Conservation (phyloP, 306 rosid species). For the Lablab purpureus region DNA sequence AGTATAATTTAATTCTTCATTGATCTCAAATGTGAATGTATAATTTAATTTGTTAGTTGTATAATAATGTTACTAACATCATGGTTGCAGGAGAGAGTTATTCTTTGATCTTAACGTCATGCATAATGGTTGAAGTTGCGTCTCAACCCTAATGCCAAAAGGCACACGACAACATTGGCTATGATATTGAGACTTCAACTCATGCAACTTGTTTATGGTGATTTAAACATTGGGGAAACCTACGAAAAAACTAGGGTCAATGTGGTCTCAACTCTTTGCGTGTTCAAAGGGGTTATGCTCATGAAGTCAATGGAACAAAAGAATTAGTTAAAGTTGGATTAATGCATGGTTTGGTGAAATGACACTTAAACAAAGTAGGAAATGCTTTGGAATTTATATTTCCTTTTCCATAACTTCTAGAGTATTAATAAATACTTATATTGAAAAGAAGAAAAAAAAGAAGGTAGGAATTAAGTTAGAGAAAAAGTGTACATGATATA, state of each 20-base stretch:
- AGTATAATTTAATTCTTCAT: background rate
- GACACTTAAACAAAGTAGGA: background rate
- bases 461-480: background rate
- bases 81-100: background rate
- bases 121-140: background rate
- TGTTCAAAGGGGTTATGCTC: background rate
- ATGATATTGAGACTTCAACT: background rate
- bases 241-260: slow-evolving; percentile 11
- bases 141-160: background rate
- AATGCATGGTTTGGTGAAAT: background rate
- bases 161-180: background rate
- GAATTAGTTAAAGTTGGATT: background rate
- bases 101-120: background rate
- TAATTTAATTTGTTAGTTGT: too few species aligned
- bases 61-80: background rate
- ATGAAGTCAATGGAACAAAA: slow-evolving; percentile 5
- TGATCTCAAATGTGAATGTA: background rate
- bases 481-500: too few species aligned
- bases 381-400: background rate
- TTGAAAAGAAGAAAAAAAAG: background rate
- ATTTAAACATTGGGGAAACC: background rate
- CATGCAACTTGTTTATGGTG: background rate
- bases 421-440: too few species aligned
- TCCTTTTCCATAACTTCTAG: background rate
- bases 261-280: slow-evolving; percentile 27